A percentile compares a stretch with the other conserved stretches of the same genome.
phyloP scores from a whole-genome alignment of 2,329 filamentous ascomycete genomes.

The Arthrobotrys musiformis region DNA sequence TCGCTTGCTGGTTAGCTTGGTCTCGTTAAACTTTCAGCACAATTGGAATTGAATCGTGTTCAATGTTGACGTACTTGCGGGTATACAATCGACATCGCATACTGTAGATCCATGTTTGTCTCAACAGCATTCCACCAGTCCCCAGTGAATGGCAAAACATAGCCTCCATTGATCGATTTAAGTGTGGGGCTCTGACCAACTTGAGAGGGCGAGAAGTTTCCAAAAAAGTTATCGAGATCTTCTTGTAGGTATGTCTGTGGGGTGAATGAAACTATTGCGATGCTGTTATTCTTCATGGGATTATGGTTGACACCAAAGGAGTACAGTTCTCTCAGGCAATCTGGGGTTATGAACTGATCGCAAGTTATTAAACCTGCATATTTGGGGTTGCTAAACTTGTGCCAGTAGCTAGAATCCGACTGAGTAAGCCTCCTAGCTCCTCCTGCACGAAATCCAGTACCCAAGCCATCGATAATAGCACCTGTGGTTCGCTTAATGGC shows the following conservation, averaged over 20 bases:
- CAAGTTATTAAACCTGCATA: slow-evolving; percentile 61
- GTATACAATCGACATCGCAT: slow-evolving; percentile 68
- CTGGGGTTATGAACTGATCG: slow-evolving; percentile 69
- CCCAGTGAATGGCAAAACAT: slow-evolving; percentile 55
- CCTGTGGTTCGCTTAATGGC: slow-evolving; percentile 10
- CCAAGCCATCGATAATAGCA: slow-evolving; percentile 39
- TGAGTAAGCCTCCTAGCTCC: slow-evolving; percentile 31
- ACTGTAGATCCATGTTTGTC: slow-evolving; percentile 71
- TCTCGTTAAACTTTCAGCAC: background rate
- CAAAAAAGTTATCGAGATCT: slow-evolving; percentile 67
- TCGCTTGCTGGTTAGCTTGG: slow-evolving; percentile 63
- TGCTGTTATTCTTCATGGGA: slow-evolving; percentile 64
- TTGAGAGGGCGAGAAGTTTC: slow-evolving; percentile 64
- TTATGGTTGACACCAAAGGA: slow-evolving; percentile 47
- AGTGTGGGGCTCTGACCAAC: slow-evolving; percentile 65
- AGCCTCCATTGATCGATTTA: slow-evolving; percentile 66
- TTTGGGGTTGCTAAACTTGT: slow-evolving; percentile 35
- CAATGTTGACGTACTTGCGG: slow-evolving; percentile 67
- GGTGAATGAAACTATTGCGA: slow-evolving; percentile 68
- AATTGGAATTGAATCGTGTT: background rate
- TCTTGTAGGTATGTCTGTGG: slow-evolving; percentile 67
- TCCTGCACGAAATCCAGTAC: slow-evolving; percentile 28
- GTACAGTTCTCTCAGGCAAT: slow-evolving; percentile 68
- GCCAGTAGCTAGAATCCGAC: slow-evolving; percentile 20
- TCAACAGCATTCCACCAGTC: slow-evolving; percentile 65